Percentiles rank a stretch among this genome's conserved stretches.
These are phyloP conservation scores for Sporisorium exsertum DNA, from an alignment of 1,284 basidiomycete genomes.

Conservation along the genomic window DNA sequence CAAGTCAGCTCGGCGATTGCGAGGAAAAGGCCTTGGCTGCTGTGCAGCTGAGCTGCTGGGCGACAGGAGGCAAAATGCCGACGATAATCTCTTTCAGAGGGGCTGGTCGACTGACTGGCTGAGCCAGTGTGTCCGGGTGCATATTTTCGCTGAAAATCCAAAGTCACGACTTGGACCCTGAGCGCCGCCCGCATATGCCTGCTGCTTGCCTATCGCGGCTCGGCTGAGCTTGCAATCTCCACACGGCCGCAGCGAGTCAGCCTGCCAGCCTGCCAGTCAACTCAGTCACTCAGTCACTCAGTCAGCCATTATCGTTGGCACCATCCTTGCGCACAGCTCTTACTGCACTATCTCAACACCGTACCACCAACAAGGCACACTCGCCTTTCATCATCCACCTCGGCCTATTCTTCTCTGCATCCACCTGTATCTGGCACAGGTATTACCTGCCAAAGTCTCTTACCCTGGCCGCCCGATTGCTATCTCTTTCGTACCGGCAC, in stretches of 20 bases:
- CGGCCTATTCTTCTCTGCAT: background rate
- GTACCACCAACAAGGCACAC: background rate
- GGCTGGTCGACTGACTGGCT: background rate
- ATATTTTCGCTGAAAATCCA: background rate
- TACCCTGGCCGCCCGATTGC: background rate
- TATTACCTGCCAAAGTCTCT: background rate
- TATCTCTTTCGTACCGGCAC: background rate
- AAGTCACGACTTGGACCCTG: constrained; percentile 7
- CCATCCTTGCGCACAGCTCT: background rate
- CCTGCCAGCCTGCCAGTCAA: background rate
- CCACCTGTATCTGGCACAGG: background rate
- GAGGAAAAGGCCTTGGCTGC: background rate
- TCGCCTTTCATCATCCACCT: background rate
- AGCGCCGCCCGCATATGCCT: constrained; percentile 1
- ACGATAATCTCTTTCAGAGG: background rate
- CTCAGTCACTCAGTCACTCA: background rate
- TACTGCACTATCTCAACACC: background rate
- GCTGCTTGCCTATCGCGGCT: constrained; percentile 3
- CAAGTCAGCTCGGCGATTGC: background rate
- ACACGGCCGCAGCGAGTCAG: constrained; percentile 6
- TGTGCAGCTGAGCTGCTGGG: background rate
- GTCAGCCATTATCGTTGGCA: background rate
- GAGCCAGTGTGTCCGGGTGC: constrained; percentile 8
- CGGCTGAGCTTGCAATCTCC: constrained; percentile 7
- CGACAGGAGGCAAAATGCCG: background rate